phyloP scores from a whole-genome alignment of 352 stramenopile genomes.

The Globisporangium cederbergense region DNA sequence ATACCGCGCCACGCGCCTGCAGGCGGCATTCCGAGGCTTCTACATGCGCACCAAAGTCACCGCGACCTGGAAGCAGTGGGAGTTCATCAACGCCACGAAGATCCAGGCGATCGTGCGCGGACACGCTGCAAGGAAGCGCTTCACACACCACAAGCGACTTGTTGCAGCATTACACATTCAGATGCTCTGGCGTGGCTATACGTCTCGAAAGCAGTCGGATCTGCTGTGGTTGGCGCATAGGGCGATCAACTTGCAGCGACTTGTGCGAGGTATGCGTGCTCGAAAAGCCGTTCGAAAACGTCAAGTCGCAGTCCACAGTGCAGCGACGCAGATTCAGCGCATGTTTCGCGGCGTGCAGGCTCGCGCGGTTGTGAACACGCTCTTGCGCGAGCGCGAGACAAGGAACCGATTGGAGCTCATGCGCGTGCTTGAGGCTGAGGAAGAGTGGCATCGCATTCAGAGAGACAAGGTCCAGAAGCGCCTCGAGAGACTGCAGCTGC shows the following conservation, averaged over 20 bases:
- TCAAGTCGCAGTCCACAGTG: slow-evolving; percentile 13
- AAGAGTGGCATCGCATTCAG: slow-evolving; percentile 61
- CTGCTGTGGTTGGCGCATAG: slow-evolving; percentile 44
- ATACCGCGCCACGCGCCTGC: slow-evolving; percentile 45
- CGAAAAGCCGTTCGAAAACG: slow-evolving; percentile 33
- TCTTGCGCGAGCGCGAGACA: slow-evolving; percentile 62
- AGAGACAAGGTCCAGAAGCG: slow-evolving; percentile 51
- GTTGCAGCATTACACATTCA: slow-evolving; percentile 59
- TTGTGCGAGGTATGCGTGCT: slow-evolving; percentile 46
- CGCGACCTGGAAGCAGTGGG: slow-evolving; percentile 48
- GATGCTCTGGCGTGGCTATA: slow-evolving; percentile 50
- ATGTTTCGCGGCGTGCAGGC: slow-evolving; percentile 63
- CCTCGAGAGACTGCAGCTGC: slow-evolving; percentile 51
- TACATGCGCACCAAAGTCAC: slow-evolving; percentile 42
- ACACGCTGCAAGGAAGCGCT: slow-evolving; percentile 28
- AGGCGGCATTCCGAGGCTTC: slow-evolving; percentile 55
- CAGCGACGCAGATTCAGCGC: slow-evolving; percentile 58
- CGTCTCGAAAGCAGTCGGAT: slow-evolving; percentile 42
- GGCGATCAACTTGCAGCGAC: slow-evolving; percentile 50
- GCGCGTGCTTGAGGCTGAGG: slow-evolving; percentile 61
- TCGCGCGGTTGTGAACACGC: slow-evolving; percentile 25
- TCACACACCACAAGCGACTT: slow-evolving; percentile 10
- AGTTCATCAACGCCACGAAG: slow-evolving; percentile 48
- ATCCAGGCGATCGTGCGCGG: slow-evolving; percentile 68
- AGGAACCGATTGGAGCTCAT: slow-evolving; percentile 65